Conservation (phyloP, 805 yeast genomes). For the Wickerhamiella shivajii region DNA sequence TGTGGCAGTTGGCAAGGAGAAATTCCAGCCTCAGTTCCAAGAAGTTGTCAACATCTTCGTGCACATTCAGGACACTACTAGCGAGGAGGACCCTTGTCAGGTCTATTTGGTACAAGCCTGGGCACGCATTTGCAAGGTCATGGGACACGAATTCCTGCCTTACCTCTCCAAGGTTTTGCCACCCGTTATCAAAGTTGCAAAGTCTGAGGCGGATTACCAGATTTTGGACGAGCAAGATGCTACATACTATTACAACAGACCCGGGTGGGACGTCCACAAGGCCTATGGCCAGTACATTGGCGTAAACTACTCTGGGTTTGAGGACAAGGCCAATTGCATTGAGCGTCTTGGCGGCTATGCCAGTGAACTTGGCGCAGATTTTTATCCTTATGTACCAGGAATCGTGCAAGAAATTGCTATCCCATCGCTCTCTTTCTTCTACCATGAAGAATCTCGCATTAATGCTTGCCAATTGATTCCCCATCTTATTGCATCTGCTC, state of each 20-base stretch:
- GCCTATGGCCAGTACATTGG: constrained; percentile 87
- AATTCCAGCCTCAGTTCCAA: constrained; percentile 59
- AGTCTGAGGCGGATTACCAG: constrained; percentile 77
- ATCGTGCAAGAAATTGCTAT: constrained; percentile 64
- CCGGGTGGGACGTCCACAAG: constrained; percentile 91
- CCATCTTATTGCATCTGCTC: constrained; percentile 51
- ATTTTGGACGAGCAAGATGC: constrained; percentile 81
- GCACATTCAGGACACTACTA: constrained; percentile 40
- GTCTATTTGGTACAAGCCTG: constrained; percentile 86
- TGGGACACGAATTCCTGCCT: constrained; percentile 77
- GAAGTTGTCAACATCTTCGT: constrained; percentile 62
- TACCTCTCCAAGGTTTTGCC: constrained; percentile 75
- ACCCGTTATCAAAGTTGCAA: constrained; percentile 73
- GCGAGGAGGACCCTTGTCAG: constrained; percentile 75
- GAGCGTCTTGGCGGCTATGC: constrained; percentile 78
- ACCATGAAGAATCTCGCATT: constrained; percentile 88
- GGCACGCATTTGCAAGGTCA: constrained; percentile 80
- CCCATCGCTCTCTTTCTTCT: constrained; percentile 80
- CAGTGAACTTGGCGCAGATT: constrained; percentile 63
- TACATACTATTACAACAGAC: constrained; percentile 64
- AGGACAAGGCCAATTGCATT: constrained; percentile 86
- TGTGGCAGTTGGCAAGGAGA: constrained; percentile 85
- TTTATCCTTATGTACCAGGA: constrained; percentile 70
- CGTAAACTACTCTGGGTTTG: constrained; percentile 84
- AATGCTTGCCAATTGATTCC: constrained; percentile 81